Percentiles rank a stretch among this genome's conserved stretches.
These are phyloP conservation scores for Crataegus laevigata DNA, from an alignment of 306 rosid species.

Conservation along the genomic window DNA sequence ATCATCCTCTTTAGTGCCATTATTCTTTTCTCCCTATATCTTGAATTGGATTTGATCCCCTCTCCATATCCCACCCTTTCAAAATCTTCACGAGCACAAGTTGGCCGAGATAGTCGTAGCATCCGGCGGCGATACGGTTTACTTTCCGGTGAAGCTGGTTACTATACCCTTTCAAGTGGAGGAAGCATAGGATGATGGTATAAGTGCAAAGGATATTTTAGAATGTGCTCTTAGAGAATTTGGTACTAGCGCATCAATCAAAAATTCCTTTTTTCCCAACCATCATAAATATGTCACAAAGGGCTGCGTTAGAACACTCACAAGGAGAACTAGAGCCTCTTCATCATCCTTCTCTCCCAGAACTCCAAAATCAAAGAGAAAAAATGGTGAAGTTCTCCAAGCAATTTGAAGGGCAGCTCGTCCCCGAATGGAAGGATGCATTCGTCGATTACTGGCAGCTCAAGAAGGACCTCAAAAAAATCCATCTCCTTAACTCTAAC, in stretches of 20 bases:
- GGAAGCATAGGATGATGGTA: conserved; percentile 59
- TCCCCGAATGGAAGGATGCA: conserved; percentile 99
- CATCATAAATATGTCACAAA: conserved; percentile 54
- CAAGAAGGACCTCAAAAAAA: conserved; percentile 70
- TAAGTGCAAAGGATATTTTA: conserved; percentile 62
- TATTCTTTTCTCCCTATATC: not conserved
- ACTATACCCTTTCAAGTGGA: conserved; percentile 48
- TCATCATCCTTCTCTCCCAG: conserved; percentile 4
- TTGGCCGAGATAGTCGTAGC: conserved; percentile 40
- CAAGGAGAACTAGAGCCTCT: conserved; percentile 11
- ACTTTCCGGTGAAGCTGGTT: conserved; percentile 48
- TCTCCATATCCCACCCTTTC: conserved; percentile 27
- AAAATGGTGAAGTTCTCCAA: conserved; percentile 90
- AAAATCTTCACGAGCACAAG: conserved; percentile 46
- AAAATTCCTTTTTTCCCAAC: conserved; percentile 26
- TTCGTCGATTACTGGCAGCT: conserved; percentile 89
- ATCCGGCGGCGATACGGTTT: conserved; percentile 32
- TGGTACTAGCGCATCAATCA: conserved; percentile 49
- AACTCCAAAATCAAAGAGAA: not conserved
- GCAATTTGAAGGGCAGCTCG: conserved; percentile 84
- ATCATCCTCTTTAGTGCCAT: conserved; percentile 1
- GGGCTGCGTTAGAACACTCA: conserved; percentile 55
- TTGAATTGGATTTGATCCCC: conserved; percentile 22
- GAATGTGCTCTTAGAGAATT: conserved; percentile 90
- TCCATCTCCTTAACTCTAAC: conserved; percentile 39